These are phyloP conservation scores for Helotiales sp. DNA, from an alignment of 2,329 filamentous ascomycete genomes.

Conservation along the genomic window DNA sequence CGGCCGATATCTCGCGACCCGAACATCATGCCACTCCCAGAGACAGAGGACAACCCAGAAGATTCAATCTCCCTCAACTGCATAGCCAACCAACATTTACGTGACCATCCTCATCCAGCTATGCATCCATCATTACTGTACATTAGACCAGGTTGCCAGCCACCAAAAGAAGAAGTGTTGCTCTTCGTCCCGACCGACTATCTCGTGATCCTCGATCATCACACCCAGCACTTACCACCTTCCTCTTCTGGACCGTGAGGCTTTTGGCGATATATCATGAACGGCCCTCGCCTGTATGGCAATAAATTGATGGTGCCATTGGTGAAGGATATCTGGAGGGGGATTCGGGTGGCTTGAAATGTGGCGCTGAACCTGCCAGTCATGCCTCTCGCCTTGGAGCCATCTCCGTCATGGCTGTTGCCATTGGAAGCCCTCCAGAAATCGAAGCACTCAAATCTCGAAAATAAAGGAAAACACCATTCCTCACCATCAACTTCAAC, in stretches of 20 bases:
- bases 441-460: background rate
- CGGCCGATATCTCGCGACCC: background rate
- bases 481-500: background rate
- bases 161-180: background rate
- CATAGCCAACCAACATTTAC: too few species aligned
- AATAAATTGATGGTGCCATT: background rate
- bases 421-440: background rate
- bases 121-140: background rate
- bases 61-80: background rate
- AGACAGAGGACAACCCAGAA: background rate
- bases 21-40: background rate
- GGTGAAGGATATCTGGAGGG: background rate
- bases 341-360: background rate
- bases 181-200: too few species aligned
- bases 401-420: background rate
- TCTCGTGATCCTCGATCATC: background rate
- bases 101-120: background rate
- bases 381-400: background rate
- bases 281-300: background rate
- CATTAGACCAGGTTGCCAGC: background rate
- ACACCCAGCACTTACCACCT: background rate
- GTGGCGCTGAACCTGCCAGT: conserved; percentile 1
- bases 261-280: background rate
- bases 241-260: background rate
- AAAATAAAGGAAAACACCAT: background rate